Conservation (phyloP, 169 alveolate species). For the Plasmodium adleri region DNA sequence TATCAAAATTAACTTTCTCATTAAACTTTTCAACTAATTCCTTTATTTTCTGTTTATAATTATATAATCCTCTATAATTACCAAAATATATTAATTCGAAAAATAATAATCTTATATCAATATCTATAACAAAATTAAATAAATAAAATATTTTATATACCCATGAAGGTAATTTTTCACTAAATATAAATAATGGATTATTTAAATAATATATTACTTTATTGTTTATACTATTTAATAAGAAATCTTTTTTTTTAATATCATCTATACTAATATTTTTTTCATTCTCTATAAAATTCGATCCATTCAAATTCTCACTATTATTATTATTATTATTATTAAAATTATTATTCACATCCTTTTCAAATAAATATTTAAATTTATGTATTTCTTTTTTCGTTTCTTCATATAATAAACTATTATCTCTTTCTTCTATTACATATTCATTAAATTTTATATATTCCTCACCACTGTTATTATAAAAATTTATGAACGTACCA, state of each 20-base stretch:
- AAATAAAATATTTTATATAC: constrained; percentile 65
- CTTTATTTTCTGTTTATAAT: constrained; percentile 73
- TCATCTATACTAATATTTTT: constrained; percentile 4
- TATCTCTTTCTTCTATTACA: neutral
- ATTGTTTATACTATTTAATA: constrained; percentile 65
- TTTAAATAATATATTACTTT: constrained; percentile 69
- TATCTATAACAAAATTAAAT: constrained; percentile 61
- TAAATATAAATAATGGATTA: constrained; percentile 66
- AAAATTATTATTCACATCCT: neutral
- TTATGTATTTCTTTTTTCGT: constrained; percentile 19
- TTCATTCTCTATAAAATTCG: neutral
- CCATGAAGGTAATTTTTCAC: constrained; percentile 77
- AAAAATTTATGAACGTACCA: constrained; percentile 17
- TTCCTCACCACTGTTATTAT: constrained; percentile 17
- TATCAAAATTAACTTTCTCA: constrained; percentile 47
- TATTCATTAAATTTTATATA: neutral
- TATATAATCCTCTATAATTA: constrained; percentile 74
- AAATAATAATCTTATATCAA: constrained; percentile 64
- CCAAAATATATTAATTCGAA: constrained; percentile 72
- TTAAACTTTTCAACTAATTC: constrained; percentile 76
- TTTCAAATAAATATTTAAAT: constrained; percentile 4
- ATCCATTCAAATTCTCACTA: neutral
- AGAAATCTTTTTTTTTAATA: constrained; percentile 48
- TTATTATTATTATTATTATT: neutral
- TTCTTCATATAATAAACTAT: constrained; percentile 7